Evolutionary conservation across 805 yeast genomes (phyloP), one percentile per base, ranked within the genome.

Genomic region (Suhomyces sp.): DNA sequence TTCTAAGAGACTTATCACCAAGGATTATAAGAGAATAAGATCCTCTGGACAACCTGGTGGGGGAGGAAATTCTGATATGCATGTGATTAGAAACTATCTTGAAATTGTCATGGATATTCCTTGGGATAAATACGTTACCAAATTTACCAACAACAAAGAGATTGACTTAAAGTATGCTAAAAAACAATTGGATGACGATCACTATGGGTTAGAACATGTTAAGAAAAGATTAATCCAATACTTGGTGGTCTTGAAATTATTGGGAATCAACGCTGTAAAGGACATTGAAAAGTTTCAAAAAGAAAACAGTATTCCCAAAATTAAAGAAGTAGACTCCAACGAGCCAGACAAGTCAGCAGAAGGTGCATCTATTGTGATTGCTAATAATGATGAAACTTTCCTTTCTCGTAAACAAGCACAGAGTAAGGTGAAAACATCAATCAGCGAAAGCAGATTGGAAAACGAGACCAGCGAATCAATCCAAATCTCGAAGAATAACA

Each of bases 221-320:
- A 88, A 88, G 56, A 79, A 74, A 45, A 68, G 96, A 31, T 69
- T 88, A 24, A 54, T 88, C 15, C 95, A 88, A 55, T 86, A 87
- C 54, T 64, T 88, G 19, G 88, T 93, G 4, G 88, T 88, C 5
- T 60, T 86, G 43, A 83, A 83, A 42, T 68, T 88, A 26, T 51
- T 68, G 42, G 72, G 69, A 2, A 51, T 59, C 12, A 64, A 63
- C 40, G 68, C 69, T 1, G 68, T 63, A 12, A 41, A 45, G 22
- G 22, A 41, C 38, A 34, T 29, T 20, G 35, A 51, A 35, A 36
- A 40, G 37, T 35, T 33, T 9, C 17, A 28, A n/a, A 38, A 20
- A 14, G 35, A 43, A 21, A 42, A 51, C 22, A 46, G 43, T 12
- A 33, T 31, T 11, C 16, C 22, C n/a, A 33, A 39, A 19, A 19